Percentiles rank a stretch among this genome's conserved stretches.
These are phyloP conservation scores for Herpetomonas samuelpessoai DNA, from an alignment of 208 protist species.

Conservation along the genomic window DNA sequence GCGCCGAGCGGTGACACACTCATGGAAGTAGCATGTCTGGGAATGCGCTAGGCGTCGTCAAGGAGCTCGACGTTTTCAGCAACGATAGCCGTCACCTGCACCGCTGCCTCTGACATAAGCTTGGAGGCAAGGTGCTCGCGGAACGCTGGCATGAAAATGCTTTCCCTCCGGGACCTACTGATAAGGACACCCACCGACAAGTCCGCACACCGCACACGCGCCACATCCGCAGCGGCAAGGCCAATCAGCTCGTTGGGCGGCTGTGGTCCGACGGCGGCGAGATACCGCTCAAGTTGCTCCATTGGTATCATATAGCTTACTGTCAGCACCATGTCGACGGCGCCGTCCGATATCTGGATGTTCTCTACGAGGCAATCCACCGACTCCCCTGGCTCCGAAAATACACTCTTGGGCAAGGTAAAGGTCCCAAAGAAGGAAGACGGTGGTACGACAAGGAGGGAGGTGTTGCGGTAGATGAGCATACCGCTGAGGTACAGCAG, in stretches of 20 bases:
- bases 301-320: slow-evolving; percentile 67
- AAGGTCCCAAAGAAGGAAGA: slow-evolving; percentile 77
- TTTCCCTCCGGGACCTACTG: slow-evolving; percentile 52
- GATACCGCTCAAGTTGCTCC: slow-evolving; percentile 75
- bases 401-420: slow-evolving; percentile 56
- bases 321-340: slow-evolving; percentile 64
- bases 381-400: slow-evolving; percentile 45
- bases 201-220: slow-evolving; percentile 41
- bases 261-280: slow-evolving; percentile 66
- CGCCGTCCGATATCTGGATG: slow-evolving; percentile 55
- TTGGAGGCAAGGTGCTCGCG: slow-evolving; percentile 42
- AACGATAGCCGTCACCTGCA: slow-evolving; percentile 45
- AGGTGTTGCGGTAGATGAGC: slow-evolving; percentile 43
- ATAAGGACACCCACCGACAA: slow-evolving; percentile 74
- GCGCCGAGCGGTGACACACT: neutral
- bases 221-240: slow-evolving; percentile 44
- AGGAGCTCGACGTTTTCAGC: slow-evolving; percentile 66
- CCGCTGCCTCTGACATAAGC: slow-evolving; percentile 69
- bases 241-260: slow-evolving; percentile 76
- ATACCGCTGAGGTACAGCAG: slow-evolving; percentile 44
- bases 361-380: slow-evolving; percentile 57
- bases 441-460: slow-evolving; percentile 54
- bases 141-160: slow-evolving; percentile 53
- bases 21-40: neutral
- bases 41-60: slow-evolving; percentile 12